Percentiles rank a stretch among this genome's conserved stretches.
phyloP scores from a whole-genome alignment of 2,329 filamentous ascomycete species.

The Mycosphaerella sp. region DNA sequence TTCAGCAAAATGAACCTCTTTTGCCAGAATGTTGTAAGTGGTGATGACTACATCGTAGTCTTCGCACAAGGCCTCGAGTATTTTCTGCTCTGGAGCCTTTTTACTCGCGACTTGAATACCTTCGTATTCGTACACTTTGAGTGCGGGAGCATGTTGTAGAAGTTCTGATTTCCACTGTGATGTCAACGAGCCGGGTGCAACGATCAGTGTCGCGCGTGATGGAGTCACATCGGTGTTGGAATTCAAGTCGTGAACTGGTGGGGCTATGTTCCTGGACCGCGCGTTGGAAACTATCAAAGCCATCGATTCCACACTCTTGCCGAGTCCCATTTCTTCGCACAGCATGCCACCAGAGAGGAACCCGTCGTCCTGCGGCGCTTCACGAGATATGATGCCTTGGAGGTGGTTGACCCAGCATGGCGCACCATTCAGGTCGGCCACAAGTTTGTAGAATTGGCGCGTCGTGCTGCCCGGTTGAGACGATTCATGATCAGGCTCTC shows the following conservation, averaged over 20 bases:
- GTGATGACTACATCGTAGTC: slow-evolving; percentile 54
- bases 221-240: slow-evolving; percentile 42
- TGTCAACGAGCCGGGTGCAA: slow-evolving; percentile 55
- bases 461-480: background rate
- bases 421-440: slow-evolving; percentile 43
- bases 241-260: slow-evolving; percentile 33
- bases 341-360: slow-evolving; percentile 57
- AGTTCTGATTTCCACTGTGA: slow-evolving; percentile 59
- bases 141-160: slow-evolving; percentile 49
- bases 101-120: slow-evolving; percentile 40
- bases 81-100: slow-evolving; percentile 32
- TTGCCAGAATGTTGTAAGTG: slow-evolving; percentile 63
- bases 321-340: slow-evolving; percentile 76
- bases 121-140: slow-evolving; percentile 52
- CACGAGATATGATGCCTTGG: slow-evolving; percentile 48
- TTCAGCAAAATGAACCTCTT: slow-evolving; percentile 71
- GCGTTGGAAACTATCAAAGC: slow-evolving; percentile 61
- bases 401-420: slow-evolving; percentile 56
- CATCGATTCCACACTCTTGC: slow-evolving; percentile 72
- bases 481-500: background rate
- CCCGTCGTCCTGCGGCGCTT: slow-evolving; percentile 36
- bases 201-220: slow-evolving; percentile 55
- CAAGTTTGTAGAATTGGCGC: slow-evolving; percentile 16
- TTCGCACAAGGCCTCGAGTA: slow-evolving; percentile 43
- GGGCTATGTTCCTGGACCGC: slow-evolving; percentile 34